Evolutionary conservation across 2,329 filamentous ascomycete genomes (phyloP).

Genomic region (Helotiales sp.): DNA sequence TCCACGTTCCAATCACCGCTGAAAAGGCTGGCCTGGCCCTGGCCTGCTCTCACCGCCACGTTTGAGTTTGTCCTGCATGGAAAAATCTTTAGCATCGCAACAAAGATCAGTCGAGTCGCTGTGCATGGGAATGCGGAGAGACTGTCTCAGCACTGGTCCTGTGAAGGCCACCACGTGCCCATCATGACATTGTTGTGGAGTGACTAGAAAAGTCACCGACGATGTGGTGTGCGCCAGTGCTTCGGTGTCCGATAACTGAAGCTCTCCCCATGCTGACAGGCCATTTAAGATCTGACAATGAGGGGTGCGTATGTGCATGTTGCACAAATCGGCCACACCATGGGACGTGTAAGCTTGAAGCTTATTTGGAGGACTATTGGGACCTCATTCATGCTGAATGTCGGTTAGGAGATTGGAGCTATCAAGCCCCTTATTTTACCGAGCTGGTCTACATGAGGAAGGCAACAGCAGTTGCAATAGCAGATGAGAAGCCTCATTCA

Average conservation of each 20-base stretch:
- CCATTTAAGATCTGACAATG: neutral
- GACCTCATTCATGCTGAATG: neutral
- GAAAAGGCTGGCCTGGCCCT: neutral
- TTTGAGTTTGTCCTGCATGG: constrained; percentile 1
- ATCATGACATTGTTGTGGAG: neutral
- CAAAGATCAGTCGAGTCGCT: neutral
- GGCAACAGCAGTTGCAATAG: too few species aligned
- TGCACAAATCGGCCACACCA: neutral
- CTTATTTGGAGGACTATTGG: neutral
- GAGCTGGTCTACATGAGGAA: too few species aligned
- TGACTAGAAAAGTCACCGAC: neutral
- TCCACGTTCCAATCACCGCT: neutral
- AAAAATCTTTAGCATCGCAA: neutral
- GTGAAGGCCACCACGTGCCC: neutral
- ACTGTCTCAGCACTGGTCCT: neutral
- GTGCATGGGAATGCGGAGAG: neutral
- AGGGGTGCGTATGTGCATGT: neutral
- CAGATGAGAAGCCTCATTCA: too few species aligned
- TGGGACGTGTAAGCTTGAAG: neutral
- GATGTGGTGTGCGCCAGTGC: neutral
- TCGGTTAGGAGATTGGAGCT: neutral
- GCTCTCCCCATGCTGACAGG: neutral
- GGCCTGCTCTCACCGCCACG: constrained; percentile 7
- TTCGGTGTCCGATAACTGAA: neutral
- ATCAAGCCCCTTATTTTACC: neutral